Base-by-base conservation (phyloP, 306 rosid genomes). In the Corylus heterophylla region DNA sequence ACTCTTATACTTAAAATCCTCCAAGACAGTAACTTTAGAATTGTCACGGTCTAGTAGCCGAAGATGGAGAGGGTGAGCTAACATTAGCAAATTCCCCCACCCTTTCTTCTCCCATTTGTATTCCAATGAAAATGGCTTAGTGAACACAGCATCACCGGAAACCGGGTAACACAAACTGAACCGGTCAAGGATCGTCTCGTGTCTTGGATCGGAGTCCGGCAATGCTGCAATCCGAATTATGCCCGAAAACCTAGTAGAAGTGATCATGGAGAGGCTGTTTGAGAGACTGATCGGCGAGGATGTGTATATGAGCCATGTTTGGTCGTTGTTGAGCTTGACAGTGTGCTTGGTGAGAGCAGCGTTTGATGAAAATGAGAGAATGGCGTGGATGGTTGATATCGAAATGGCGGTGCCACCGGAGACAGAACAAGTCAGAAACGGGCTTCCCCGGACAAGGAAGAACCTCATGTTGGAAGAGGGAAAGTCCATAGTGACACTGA, bases 11-110 rank as follows among this genome's bases (percentile, higher is more conserved):
- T 83, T 94, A 1, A 90, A 88, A 58, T 86, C 86, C 74, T 82
- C 78, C 37, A 94, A 74, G 83, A 90, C 69, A 13, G 82, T 84
- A 8, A 76, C 75, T 27, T 84, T 67, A 67, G 71, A 74, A 31
- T 59, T 91, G 1, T 64, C 78, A 7, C 64, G 14, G 13, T 85
- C 47, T 7, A 94, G 47, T 6, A 94, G 90, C n/a, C 80, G 70
- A 44, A 90, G 77, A 87, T 94, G 98, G 2, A 94, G 89, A 81
- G 96, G 98, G 77, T 94, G 98, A 10, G 97, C 97, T 7, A 94
- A 79, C 81, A 94, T 74, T 12, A 92, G 74, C 87, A 94, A 78
- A 66, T 90, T 91, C 0, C 90, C 94, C 71, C 88, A 87, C 0
- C 96, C 94, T 56, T 78, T 85, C 89, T 89, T 92, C 71, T 88